phyloP scores from a whole-genome alignment of 1,139 yeast species.

The Candida sp. region DNA sequence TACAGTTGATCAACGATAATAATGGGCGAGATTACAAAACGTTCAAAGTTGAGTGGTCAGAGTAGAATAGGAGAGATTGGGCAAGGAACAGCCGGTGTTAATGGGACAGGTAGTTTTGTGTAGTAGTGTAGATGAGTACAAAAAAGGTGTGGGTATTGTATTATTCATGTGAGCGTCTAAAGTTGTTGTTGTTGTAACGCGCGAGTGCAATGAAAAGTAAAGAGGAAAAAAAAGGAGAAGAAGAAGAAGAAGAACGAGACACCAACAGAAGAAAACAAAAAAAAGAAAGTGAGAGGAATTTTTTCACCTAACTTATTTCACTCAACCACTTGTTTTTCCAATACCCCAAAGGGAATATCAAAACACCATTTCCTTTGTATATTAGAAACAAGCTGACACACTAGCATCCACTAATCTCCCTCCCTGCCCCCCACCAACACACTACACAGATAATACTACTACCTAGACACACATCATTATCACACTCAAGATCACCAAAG shows the following conservation, averaged over 20 bases:
- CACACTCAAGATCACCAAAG: no score
- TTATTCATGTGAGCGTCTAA: background rate
- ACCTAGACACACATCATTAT: background rate
- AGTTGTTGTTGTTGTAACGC: no score
- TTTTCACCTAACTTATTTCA: background rate
- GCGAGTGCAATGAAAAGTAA: background rate
- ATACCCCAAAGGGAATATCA: background rate
- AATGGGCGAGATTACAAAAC: constrained; percentile 24
- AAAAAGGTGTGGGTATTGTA: no score
- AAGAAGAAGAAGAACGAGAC: background rate
- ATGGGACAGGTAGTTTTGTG: background rate
- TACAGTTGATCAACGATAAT: constrained; percentile 40
- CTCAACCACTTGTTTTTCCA: background rate
- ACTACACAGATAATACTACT: background rate
- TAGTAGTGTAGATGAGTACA: constrained; percentile 1
- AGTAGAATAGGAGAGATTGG: background rate
- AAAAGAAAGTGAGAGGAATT: no score
- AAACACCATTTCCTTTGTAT: background rate
- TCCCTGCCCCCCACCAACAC: background rate
- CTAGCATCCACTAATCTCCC: no score
- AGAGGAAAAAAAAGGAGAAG: background rate
- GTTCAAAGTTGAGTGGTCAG: constrained; percentile 12
- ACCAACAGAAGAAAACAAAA: background rate
- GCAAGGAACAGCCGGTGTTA: background rate
- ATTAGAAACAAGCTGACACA: background rate